Evolutionary conservation across 2,329 filamentous ascomycete species (phyloP), one percentile per base, ranked within the genome.

Genomic region (Grosmannia serpens): DNA sequence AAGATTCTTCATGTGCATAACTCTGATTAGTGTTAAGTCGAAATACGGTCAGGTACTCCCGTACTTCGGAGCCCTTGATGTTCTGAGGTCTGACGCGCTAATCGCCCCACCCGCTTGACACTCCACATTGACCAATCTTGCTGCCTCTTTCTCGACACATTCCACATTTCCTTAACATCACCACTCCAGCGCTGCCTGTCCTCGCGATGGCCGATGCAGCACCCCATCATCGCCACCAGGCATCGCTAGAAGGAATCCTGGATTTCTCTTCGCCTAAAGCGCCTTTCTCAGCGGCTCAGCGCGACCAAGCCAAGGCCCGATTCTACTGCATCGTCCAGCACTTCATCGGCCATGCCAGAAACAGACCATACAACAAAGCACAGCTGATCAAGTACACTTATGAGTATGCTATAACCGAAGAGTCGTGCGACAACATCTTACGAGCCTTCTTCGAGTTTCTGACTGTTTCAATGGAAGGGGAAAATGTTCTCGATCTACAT

Each of bases 1-100:
- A 51, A 51, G 24, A n/a, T 50, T 50, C 47, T 57, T 51, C 33
- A 41, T 26, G n/a, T 57, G 55, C 22, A 46, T 29, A 27, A 59
- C 38, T 47, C 35, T 58, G 47, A 55, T 26, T 50, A 49, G 15
- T 53, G 51, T 7, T 47, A 54, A 52, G 31, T 26, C 29, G 33
- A 35, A 35, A 35, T 35, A 35, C 33, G 33, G 33, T 35, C 33
- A n/a, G n/a, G n/a, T n/a, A n/a, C n/a, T n/a, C n/a, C n/a, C n/a
- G n/a, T n/a, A n/a, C n/a, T n/a, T n/a, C n/a, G n/a, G n/a, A n/a
- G n/a, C 33, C 33, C 11, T 35, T 11, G 33, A 35, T 35, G 33
- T 35, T 35, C 33, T 11, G 33, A 7, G 33, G 33, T 35, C 33
- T 35, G 33, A 35, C 33, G 33, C 33, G 33, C 33, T 35, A 35